Evolutionary conservation across 306 rosid genomes (phyloP).

Genomic region (Lathyrus oleraceus): DNA sequence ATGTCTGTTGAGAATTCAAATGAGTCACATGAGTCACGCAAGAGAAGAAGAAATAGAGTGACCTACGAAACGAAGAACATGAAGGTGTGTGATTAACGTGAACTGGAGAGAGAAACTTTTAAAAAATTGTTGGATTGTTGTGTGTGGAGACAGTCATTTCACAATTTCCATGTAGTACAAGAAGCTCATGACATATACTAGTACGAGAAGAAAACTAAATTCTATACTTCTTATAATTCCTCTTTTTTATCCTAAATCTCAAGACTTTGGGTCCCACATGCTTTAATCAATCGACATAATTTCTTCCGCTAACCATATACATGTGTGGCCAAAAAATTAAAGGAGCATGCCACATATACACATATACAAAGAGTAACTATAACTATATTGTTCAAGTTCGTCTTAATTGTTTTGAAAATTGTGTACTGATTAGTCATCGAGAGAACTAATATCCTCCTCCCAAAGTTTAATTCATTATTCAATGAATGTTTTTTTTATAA

Average conservation of each 20-base stretch:
- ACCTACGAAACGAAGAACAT: constrained; percentile 34
- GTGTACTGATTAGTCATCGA: too few species aligned
- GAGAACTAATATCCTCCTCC: too few species aligned
- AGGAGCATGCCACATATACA: neutral
- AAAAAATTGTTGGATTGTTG: constrained; percentile 1
- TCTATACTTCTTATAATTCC: constrained; percentile 31
- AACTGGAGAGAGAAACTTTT: constrained; percentile 35
- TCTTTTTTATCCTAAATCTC: constrained; percentile 30
- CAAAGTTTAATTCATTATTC: too few species aligned
- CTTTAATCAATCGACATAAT: constrained; percentile 31
- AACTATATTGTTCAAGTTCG: neutral
- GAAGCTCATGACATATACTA: constrained; percentile 59
- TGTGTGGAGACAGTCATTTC: constrained; percentile 47
- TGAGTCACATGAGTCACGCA: constrained; percentile 29
- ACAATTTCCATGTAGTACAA: constrained; percentile 44
- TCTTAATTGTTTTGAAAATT: too few species aligned
- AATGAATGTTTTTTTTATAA: too few species aligned
- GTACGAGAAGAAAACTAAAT: constrained; percentile 1
- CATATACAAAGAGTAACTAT: neutral
- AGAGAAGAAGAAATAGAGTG: constrained; percentile 27
- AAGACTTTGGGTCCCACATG: constrained; percentile 33
- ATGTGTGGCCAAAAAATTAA: constrained; percentile 35
- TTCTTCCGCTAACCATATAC: constrained; percentile 26
- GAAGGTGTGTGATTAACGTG: constrained; percentile 82
- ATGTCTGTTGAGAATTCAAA: neutral